Conservation (phyloP, 1,139 yeast species). For the Kurtzmaniella quercitrusa region DNA sequence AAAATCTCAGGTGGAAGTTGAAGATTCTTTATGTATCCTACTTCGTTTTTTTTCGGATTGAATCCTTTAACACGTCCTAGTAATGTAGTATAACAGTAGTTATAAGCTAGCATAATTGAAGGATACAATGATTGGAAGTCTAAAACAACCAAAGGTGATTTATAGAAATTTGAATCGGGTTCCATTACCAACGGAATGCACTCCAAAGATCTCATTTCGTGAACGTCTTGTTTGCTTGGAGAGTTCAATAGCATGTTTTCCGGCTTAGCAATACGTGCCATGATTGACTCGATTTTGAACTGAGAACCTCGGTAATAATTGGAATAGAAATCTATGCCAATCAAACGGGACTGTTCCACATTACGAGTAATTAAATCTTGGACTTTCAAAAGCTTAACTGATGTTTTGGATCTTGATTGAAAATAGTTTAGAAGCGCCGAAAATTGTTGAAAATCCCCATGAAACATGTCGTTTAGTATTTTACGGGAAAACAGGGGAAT, state of each 20-base stretch:
- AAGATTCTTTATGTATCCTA: constrained; percentile 40
- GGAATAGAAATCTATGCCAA: constrained; percentile 88
- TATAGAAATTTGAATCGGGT: constrained; percentile 79
- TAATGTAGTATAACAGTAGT: constrained; percentile 86
- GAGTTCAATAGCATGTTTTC: constrained; percentile 73
- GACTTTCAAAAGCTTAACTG: constrained; percentile 47
- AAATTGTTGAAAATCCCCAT: constrained; percentile 23
- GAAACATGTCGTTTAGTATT: constrained; percentile 52
- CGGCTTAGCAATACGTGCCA: constrained; percentile 67
- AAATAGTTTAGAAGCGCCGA: not conserved
- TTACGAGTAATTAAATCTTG: constrained; percentile 69
- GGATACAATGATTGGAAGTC: constrained; percentile 96
- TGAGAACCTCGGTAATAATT: constrained; percentile 90
- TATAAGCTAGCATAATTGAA: constrained; percentile 85
- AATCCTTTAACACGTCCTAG: constrained; percentile 64
- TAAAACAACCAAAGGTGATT: constrained; percentile 81
- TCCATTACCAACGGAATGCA: constrained; percentile 91
- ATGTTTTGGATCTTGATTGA: not conserved
- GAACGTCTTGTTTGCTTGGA: constrained; percentile 79
- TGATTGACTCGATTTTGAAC: constrained; percentile 82
- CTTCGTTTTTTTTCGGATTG: constrained; percentile 34
- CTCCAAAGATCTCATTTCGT: constrained; percentile 80
- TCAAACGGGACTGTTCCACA: constrained; percentile 77
- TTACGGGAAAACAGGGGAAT: constrained; percentile 57
- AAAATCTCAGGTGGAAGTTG: constrained; percentile 56